These are phyloP conservation scores for Aspergillus sp. DNA, from an alignment of 2,329 filamentous ascomycete species.

Conservation along the genomic window DNA sequence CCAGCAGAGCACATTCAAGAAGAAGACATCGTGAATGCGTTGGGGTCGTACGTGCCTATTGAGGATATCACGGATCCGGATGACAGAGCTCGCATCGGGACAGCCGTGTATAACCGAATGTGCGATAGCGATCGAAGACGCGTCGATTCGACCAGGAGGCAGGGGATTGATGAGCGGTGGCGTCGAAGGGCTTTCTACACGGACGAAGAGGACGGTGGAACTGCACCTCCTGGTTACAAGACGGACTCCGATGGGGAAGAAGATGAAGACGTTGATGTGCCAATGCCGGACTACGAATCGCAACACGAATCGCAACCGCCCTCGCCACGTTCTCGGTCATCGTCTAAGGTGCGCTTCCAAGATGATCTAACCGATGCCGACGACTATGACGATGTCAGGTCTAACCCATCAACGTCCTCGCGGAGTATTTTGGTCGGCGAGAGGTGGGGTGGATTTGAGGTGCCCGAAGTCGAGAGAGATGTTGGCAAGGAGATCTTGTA, in stretches of 20 bases:
- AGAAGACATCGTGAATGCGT: conserved; percentile 43
- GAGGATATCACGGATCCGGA: conserved; percentile 45
- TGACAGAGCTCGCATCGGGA: conserved; percentile 42
- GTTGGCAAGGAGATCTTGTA: conserved; percentile 87
- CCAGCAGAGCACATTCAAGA: conserved; percentile 39
- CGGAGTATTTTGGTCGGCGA: conserved; percentile 65
- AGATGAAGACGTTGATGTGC: conserved; percentile 49
- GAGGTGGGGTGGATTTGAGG: conserved; percentile 74
- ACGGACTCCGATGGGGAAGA: conserved; percentile 41
- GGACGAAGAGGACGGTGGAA: conserved; percentile 77
- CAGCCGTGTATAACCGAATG: conserved; percentile 39
- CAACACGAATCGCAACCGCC: conserved; percentile 40
- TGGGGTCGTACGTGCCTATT: conserved; percentile 42
- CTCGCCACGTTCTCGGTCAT: conserved; percentile 66
- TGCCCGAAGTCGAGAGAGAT: conserved; percentile 77
- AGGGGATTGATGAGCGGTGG: conserved; percentile 68
- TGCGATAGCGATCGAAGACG: conserved; percentile 39
- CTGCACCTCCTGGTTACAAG: conserved; percentile 61
- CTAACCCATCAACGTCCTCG: conserved; percentile 72
- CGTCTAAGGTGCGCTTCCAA: conserved; percentile 75
- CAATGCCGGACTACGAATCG: conserved; percentile 30
- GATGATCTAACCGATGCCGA: conserved; percentile 67
- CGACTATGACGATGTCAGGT: conserved; percentile 57
- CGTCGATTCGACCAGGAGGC: conserved; percentile 37
- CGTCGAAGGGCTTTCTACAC: conserved; percentile 75